These are phyloP conservation scores for Candida sakaeoensis DNA, from an alignment of 805 yeast species.

Conservation along the genomic window DNA sequence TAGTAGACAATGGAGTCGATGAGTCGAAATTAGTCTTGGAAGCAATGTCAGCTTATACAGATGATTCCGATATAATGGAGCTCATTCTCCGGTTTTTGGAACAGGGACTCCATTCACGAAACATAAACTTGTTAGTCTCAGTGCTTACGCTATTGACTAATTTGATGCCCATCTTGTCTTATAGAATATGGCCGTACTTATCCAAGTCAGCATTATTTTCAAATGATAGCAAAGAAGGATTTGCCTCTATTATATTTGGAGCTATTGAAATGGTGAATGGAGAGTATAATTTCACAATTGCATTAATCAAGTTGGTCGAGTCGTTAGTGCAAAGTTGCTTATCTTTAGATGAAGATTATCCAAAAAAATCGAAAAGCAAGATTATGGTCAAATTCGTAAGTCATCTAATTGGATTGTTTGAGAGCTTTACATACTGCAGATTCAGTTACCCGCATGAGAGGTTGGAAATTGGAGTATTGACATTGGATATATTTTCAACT, in stretches of 20 bases:
- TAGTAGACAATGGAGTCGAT: conserved; percentile 34
- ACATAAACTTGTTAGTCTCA: conserved; percentile 41
- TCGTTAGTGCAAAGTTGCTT: conserved; percentile 51
- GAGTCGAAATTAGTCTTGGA: conserved; percentile 27
- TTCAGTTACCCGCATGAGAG: conserved; percentile 55
- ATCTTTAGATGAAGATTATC: conserved; percentile 15
- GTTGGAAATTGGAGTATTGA: conserved; percentile 54
- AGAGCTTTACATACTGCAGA: conserved; percentile 69
- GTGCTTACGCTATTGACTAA: conserved; percentile 49
- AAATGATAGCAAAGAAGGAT: conserved; percentile 58
- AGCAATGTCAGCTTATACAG: conserved; percentile 45
- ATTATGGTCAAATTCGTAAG: conserved; percentile 52
- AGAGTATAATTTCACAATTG: conserved; percentile 58
- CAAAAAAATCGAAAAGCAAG: conserved; percentile 40
- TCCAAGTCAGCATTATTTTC: conserved; percentile 64
- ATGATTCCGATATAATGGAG: conserved; percentile 58
- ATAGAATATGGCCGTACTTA: conserved; percentile 77
- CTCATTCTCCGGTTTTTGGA: conserved; percentile 66
- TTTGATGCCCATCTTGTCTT: conserved; percentile 48
- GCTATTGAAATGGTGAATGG: conserved; percentile 70
- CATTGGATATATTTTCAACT: conserved; percentile 52
- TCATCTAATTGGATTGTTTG: conserved; percentile 67
- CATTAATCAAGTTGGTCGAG: conserved; percentile 53
- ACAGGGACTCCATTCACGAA: conserved; percentile 56
- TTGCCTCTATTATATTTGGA: conserved; percentile 59